Evolutionary conservation across 2,329 filamentous ascomycete genomes (phyloP).

Genomic region (Colletotrichum sp.): DNA sequence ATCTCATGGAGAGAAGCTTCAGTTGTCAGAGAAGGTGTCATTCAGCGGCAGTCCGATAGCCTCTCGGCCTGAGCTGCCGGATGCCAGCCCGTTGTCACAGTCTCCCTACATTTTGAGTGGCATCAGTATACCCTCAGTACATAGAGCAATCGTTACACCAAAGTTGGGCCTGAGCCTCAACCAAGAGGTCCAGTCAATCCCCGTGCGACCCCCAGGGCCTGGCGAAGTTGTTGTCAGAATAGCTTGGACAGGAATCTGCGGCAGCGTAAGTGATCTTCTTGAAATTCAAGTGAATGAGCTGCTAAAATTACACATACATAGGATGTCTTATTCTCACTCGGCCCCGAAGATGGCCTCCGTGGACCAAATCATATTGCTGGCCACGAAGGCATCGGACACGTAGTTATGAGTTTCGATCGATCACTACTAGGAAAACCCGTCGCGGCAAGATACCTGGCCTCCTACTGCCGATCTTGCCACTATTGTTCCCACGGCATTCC

Average conservation of each 20-base stretch:
- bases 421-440: not conserved
- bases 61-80: not conserved
- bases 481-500: not conserved
- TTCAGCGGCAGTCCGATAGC: not conserved
- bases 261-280: not conserved
- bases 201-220: not conserved
- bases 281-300: not conserved
- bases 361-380: not conserved
- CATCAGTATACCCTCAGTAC: not conserved
- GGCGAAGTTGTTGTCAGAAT: not conserved
- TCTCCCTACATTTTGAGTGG: not conserved
- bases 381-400: not conserved
- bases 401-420: not conserved
- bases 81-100: not conserved
- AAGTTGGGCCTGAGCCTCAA: not conserved
- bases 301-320: not conserved
- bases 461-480: not conserved
- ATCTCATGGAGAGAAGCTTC: not conserved
- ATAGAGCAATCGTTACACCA: not conserved
- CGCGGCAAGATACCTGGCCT: not conserved
- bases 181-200: not conserved
- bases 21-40: not conserved
- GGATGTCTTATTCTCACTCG: not conserved
- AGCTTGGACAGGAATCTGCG: not conserved
- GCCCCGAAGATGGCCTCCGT: not conserved